Conservation (phyloP, 805 yeast genomes). For the Suhomyces kilbournensis region DNA sequence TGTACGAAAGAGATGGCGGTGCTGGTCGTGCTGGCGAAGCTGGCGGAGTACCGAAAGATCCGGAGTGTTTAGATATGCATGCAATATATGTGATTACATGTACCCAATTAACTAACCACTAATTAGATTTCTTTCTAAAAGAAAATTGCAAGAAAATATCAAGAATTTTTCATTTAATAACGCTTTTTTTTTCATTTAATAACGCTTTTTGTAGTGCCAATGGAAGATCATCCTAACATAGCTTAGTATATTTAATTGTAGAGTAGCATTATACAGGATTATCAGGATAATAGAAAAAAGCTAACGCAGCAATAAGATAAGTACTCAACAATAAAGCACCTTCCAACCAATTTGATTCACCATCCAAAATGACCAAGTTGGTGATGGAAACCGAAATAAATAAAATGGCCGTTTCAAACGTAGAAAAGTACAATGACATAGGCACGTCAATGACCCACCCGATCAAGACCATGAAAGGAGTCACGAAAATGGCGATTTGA, state of each 20-base stretch:
- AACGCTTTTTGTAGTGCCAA: too few relatives aligned
- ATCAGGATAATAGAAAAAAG: slow-evolving; percentile 88
- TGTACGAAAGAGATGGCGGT: background rate
- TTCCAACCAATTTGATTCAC: slow-evolving; percentile 95
- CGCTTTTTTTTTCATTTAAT: too few relatives aligned
- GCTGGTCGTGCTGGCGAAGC: too few relatives aligned
- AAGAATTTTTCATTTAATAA: too few relatives aligned
- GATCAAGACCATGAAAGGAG: slow-evolving; percentile 89
- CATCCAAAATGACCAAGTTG: slow-evolving; percentile 84
- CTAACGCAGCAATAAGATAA: slow-evolving; percentile 80
- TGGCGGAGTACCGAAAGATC: background rate
- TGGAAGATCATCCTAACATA: too few relatives aligned
- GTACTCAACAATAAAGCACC: slow-evolving; percentile 90
- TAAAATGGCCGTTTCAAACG: slow-evolving; percentile 90
- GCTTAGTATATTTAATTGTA: too few relatives aligned
- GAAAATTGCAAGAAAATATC: too few relatives aligned
- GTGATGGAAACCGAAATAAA: slow-evolving; percentile 87
- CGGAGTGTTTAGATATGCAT: background rate
- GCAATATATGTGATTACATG: background rate
- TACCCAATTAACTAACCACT: background rate
- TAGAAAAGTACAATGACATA: slow-evolving; percentile 87
- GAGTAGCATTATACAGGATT: background rate
- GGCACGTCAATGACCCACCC: slow-evolving; percentile 94
- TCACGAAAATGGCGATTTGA: slow-evolving; percentile 92
- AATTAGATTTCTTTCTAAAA: too few relatives aligned